Conservation (phyloP, 306 rosid genomes). For the Lotus japonicus region DNA sequence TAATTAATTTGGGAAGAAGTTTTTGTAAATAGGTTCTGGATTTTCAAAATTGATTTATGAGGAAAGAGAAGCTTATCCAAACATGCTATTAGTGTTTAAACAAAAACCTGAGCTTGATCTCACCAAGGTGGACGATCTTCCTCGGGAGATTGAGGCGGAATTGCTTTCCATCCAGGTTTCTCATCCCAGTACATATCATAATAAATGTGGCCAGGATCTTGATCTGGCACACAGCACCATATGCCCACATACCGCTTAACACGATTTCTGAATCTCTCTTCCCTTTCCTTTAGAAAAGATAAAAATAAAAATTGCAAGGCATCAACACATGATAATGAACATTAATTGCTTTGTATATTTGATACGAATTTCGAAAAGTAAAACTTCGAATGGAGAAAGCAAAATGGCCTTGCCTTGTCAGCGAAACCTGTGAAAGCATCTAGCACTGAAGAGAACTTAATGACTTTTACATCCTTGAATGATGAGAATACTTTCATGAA, state of each 20-base stretch:
- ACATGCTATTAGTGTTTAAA: too few relatives aligned
- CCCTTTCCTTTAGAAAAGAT: constrained; percentile 44
- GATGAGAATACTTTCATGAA: constrained; percentile 58
- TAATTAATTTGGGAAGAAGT: too few relatives aligned
- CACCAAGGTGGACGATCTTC: constrained; percentile 86
- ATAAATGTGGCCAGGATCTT: constrained; percentile 69
- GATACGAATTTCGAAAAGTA: not conserved
- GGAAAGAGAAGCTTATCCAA: too few relatives aligned
- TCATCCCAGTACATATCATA: constrained; percentile 98
- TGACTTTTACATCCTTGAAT: constrained; percentile 84
- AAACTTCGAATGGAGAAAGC: not conserved
- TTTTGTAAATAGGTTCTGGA: too few relatives aligned
- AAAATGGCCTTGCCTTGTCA: constrained; percentile 48
- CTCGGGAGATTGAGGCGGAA: constrained; percentile 63
- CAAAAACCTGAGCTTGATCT: constrained; percentile 15
- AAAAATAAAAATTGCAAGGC: constrained; percentile 3
- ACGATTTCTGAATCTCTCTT: constrained; percentile 66
- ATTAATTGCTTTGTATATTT: not conserved
- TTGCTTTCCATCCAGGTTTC: constrained; percentile 87
- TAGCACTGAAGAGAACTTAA: constrained; percentile 78
- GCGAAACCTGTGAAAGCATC: constrained; percentile 72
- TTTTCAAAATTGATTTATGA: too few relatives aligned
- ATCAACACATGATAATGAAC: not conserved
- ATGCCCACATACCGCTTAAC: constrained; percentile 75
- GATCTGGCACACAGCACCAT: constrained; percentile 78